Conservation (phyloP, 192 early-diverging fungal genomes). For the Linnemannia hyalina region DNA sequence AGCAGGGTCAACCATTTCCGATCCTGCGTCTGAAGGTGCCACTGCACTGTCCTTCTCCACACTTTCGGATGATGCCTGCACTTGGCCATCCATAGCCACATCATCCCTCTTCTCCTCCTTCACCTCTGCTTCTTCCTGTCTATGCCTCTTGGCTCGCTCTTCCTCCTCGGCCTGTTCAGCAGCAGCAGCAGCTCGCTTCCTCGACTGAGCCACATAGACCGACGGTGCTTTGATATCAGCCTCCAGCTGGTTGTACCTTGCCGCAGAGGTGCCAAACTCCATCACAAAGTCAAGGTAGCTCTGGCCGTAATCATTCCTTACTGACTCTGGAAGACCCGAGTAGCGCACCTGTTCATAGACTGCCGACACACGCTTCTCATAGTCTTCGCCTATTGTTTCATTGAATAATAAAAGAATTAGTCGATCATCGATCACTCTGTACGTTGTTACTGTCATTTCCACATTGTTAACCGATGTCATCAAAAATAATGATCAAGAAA, state of each 20-base stretch:
- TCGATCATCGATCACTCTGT: too few relatives aligned
- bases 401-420: neutral
- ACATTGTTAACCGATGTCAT: too few relatives aligned
- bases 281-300: constrained; percentile 69
- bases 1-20: neutral
- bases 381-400: constrained; percentile 38
- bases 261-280: constrained; percentile 64
- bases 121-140: constrained; percentile 8
- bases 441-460: too few relatives aligned
- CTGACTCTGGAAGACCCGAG: constrained; percentile 63
- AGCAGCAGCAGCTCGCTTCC: constrained; percentile 55
- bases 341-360: constrained; percentile 67
- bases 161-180: constrained; percentile 19
- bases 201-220: constrained; percentile 34
- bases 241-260: constrained; percentile 63
- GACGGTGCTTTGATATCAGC: constrained; percentile 52
- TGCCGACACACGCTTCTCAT: constrained; percentile 55
- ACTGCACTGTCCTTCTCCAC: neutral
- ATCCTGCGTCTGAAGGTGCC: neutral
- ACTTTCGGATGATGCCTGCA: neutral
- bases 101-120: neutral
- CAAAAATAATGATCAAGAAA: neutral
- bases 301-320: constrained; percentile 64
- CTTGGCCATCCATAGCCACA: neutral
- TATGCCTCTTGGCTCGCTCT: constrained; percentile 28